These are phyloP conservation scores for Papiliotrema laurentii DNA, from an alignment of 1,284 basidiomycete genomes.

Conservation along the genomic window DNA sequence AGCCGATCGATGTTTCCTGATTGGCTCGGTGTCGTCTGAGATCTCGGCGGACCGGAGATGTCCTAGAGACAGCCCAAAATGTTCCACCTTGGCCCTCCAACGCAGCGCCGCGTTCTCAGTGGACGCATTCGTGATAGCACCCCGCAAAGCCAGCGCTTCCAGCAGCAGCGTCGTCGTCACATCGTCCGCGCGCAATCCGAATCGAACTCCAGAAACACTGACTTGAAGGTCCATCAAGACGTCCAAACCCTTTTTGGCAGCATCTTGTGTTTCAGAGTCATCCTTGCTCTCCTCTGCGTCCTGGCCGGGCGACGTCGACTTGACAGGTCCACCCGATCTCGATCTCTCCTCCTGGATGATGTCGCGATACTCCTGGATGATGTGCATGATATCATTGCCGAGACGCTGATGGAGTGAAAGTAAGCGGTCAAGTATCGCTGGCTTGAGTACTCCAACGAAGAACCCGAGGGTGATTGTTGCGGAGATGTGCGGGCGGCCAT, in stretches of 20 bases:
- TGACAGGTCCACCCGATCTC: background rate
- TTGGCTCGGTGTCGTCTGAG: slow-evolving; percentile 45
- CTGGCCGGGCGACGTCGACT: too few species aligned
- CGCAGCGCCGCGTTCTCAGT: slow-evolving; percentile 18
- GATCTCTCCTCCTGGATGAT: slow-evolving; percentile 5
- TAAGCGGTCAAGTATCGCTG: slow-evolving; percentile 40
- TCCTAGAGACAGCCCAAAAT: slow-evolving; percentile 39
- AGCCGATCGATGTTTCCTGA: slow-evolving; percentile 65
- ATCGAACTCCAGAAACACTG: slow-evolving; percentile 29
- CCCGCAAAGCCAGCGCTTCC: slow-evolving; percentile 33
- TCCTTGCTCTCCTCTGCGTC: too few species aligned
- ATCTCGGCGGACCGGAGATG: slow-evolving; percentile 22
- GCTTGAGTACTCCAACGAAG: slow-evolving; percentile 44
- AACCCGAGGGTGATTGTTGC: slow-evolving; percentile 37
- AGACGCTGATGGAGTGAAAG: slow-evolving; percentile 40
- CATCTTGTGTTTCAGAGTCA: background rate
- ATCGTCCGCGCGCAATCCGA: slow-evolving; percentile 41
- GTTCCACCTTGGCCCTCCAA: slow-evolving; percentile 40
- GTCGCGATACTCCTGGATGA: slow-evolving; percentile 20
- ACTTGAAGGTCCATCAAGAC: slow-evolving; percentile 22
- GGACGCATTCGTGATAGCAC: slow-evolving; percentile 22
- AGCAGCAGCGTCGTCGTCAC: slow-evolving; percentile 39
- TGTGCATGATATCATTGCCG: slow-evolving; percentile 28
- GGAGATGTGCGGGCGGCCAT: slow-evolving; percentile 11
- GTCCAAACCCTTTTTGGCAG: background rate